Percentiles rank a stretch among this genome's conserved stretches.
phyloP scores from a whole-genome alignment of 2,329 filamentous ascomycete genomes.

The Simplicillium aogashimaense region DNA sequence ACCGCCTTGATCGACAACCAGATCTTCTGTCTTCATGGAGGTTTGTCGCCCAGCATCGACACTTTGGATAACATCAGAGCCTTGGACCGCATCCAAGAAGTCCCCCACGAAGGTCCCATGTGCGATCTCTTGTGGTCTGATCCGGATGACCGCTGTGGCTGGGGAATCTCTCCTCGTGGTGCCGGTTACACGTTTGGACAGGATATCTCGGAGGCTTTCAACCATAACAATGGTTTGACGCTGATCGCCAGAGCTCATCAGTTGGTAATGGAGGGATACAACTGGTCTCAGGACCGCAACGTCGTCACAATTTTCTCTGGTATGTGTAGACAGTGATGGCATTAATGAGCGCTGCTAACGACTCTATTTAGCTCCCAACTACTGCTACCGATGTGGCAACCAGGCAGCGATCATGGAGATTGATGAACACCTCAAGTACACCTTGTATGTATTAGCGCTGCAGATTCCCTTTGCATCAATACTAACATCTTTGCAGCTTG shows the following conservation, averaged over 20 bases:
- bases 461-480: slow-evolving; percentile 1
- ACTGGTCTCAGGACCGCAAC: slow-evolving; percentile 97
- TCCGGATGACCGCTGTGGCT: slow-evolving; percentile 91
- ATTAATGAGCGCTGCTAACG: not conserved
- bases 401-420: slow-evolving; percentile 99
- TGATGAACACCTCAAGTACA: slow-evolving; percentile 98
- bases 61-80: slow-evolving; percentile 93
- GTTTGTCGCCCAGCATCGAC: slow-evolving; percentile 90
- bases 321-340: slow-evolving; percentile 25
- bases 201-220: slow-evolving; percentile 97
- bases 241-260: slow-evolving; percentile 95
- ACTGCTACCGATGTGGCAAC: slow-evolving; percentile 98
- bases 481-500: slow-evolving; percentile 52
- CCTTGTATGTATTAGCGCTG: slow-evolving; percentile 62
- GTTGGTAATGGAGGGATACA: slow-evolving; percentile 98
- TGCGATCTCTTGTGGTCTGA: slow-evolving; percentile 98
- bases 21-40: slow-evolving; percentile 97
- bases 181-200: slow-evolving; percentile 93
- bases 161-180: slow-evolving; percentile 91
- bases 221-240: slow-evolving; percentile 96
- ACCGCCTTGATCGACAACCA: slow-evolving; percentile 98
- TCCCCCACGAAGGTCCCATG: slow-evolving; percentile 96
- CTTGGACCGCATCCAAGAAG: slow-evolving; percentile 93
- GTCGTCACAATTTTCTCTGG: slow-evolving; percentile 98
- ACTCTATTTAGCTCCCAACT: slow-evolving; percentile 58